Evolutionary conservation across 2,329 filamentous ascomycete genomes (phyloP).

Genomic region (Xylaria sp.): DNA sequence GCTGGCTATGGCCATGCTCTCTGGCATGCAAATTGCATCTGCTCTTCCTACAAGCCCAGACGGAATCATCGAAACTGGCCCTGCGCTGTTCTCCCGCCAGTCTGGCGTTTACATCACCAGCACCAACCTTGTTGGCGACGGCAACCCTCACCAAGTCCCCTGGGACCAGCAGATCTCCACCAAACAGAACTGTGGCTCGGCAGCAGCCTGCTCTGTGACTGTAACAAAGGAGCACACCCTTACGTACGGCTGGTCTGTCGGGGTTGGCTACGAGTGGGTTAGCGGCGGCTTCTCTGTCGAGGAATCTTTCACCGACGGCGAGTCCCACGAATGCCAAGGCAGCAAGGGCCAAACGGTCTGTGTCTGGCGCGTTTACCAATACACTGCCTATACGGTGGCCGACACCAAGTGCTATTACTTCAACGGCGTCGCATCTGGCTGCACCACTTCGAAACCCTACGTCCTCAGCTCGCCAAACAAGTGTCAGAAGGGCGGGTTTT

Average conservation of each 20-base stretch:
- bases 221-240: slow-evolving; percentile 5
- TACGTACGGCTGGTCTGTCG: slow-evolving; percentile 4
- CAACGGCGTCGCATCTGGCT: slow-evolving; percentile 4
- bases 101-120: slow-evolving; percentile 11
- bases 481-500: slow-evolving; percentile 1
- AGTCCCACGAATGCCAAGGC: slow-evolving; percentile 5
- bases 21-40: slow-evolving; percentile 11
- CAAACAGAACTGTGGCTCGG: slow-evolving; percentile 6
- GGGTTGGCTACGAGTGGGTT: background rate
- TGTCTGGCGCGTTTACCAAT: slow-evolving; percentile 15
- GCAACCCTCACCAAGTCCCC: slow-evolving; percentile 18
- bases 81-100: background rate
- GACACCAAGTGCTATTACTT: slow-evolving; percentile 5
- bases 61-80: background rate
- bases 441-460: slow-evolving; percentile 1
- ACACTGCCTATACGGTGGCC: slow-evolving; percentile 13
- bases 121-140: slow-evolving; percentile 10
- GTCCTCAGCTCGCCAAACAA: slow-evolving; percentile 17
- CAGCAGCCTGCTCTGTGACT: background rate
- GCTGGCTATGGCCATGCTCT: slow-evolving; percentile 16
- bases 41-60: background rate
- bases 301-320: background rate
- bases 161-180: slow-evolving; percentile 7
- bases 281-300: background rate
- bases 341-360: slow-evolving; percentile 7